Conservation (phyloP, 306 rosid genomes). For the Medicago lupulina region DNA sequence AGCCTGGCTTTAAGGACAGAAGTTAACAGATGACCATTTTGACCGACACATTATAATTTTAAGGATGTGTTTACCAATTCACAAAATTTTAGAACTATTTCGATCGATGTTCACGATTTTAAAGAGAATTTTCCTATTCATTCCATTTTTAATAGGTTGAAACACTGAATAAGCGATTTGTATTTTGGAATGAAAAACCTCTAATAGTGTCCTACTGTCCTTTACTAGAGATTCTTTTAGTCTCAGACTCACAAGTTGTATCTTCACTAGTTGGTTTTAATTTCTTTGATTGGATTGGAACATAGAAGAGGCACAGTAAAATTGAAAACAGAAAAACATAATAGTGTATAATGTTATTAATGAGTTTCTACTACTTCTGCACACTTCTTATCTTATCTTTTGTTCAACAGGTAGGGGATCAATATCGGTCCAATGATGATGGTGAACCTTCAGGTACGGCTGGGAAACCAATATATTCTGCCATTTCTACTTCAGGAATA, state of each 20-base stretch:
- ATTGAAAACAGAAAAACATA: slow-evolving; percentile 3
- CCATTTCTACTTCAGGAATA: slow-evolving; percentile 83
- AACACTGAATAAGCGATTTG: slow-evolving; percentile 13
- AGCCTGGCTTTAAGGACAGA: neutral
- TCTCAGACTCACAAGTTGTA: neutral
- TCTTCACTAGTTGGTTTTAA: slow-evolving; percentile 1
- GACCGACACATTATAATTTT: neutral
- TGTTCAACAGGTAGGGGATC: slow-evolving; percentile 81
- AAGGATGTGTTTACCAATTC: neutral
- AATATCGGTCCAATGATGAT: slow-evolving; percentile 89
- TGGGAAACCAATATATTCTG: slow-evolving; percentile 90
- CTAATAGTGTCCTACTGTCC: neutral
- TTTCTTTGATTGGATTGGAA: slow-evolving; percentile 22
- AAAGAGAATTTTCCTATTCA: neutral
- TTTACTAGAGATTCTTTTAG: neutral
- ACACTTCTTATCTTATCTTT: neutral
- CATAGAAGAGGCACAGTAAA: neutral
- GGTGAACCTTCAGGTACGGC: slow-evolving; percentile 97
- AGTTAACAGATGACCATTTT: neutral
- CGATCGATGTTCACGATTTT: neutral
- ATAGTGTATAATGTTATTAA: slow-evolving; percentile 2
- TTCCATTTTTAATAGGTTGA: neutral
- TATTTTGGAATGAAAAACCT: neutral
- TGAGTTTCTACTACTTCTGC: slow-evolving; percentile 1
- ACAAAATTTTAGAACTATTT: neutral